Evolutionary conservation across 73 alveolate genomes (phyloP).

Genomic region (Diophrys appendiculata): DNA sequence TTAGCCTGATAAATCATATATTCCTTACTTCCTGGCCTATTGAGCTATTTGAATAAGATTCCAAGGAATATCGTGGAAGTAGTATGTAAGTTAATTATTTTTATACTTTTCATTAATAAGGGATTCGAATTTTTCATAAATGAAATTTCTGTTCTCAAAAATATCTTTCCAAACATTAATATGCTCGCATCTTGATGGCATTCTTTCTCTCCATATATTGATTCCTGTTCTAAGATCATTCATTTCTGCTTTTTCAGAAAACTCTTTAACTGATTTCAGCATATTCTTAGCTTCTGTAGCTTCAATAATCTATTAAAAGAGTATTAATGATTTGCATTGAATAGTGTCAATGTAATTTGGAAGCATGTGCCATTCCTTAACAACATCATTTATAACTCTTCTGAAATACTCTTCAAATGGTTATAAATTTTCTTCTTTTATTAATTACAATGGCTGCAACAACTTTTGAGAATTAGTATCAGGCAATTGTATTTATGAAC

Average conservation of each 20-base stretch:
- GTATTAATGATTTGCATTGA: slow-evolving; percentile 27
- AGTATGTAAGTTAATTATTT: background rate
- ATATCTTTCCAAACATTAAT: slow-evolving; percentile 52
- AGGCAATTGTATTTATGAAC: background rate
- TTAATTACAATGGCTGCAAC: background rate
- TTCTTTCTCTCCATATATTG: slow-evolving; percentile 57
- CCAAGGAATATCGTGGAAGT: slow-evolving; percentile 44
- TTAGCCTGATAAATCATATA: slow-evolving; percentile 18
- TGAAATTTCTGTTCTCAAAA: slow-evolving; percentile 49
- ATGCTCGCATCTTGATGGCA: slow-evolving; percentile 39
- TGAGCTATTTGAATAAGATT: slow-evolving; percentile 38
- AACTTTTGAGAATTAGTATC: background rate
- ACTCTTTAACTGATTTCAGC: slow-evolving; percentile 41
- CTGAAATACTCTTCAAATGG: slow-evolving; percentile 46
- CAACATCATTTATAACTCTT: slow-evolving; percentile 12
- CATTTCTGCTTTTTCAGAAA: background rate
- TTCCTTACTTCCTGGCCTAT: slow-evolving; percentile 35
- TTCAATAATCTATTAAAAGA: slow-evolving; percentile 46
- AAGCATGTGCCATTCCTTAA: slow-evolving; percentile 33
- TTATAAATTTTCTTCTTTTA: background rate
- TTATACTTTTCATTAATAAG: slow-evolving; percentile 3
- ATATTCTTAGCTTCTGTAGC: slow-evolving; percentile 48
- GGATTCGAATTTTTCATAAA: slow-evolving; percentile 13
- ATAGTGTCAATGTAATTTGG: slow-evolving; percentile 47
- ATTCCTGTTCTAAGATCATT: slow-evolving; percentile 41